Evolutionary conservation across 805 yeast genomes (phyloP), one percentile per base, ranked within the genome.

Genomic region (Ogataea kodamae): DNA sequence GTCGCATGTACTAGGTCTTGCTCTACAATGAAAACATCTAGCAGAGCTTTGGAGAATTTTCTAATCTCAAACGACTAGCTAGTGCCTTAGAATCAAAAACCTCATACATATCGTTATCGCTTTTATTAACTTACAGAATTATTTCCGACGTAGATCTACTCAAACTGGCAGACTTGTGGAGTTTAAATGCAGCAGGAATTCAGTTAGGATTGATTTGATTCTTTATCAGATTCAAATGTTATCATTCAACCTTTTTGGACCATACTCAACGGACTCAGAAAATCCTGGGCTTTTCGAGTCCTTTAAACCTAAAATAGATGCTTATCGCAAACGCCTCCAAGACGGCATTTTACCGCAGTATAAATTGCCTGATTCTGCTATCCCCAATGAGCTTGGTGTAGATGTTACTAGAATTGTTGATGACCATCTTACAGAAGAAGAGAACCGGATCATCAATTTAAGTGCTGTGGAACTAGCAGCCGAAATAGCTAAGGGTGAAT

Each of bases 381-480:
- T 48, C 21, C 52, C 55, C 9, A 18, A 9, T 4, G 34, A 25
- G n/a, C 10, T 22, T 5, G 57, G 57, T 15, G 42, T 35, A 3
- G 45, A 44, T 25, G 67, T 55, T 30, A 55, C 30, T 35, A 39
- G 24, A 16, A 39, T 62, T 41, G 47, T 60, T 30, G 46, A 55
- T 9, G 54, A 63, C 40, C 46, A 60, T 11, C 39, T 65, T 18
- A 41, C 69, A 2, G 48, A 45, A 10, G 42, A 44, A 25, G 76
- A 71, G 40, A 48, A 63, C 28, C 56, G 42, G n/a, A 68, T 72
- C 35, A 72, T 76, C 16, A 72, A 67, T 37, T 46, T 60, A 6
- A 37, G 66, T 6, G 66, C 62, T 17, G 42, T 45, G 5, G 54
- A 45, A 8, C 49, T 71, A 27, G 59, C 50, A 12, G 46, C 40